Base-by-base conservation (phyloP, 352 stramenopile species). In the Globisporangium polare region DNA sequence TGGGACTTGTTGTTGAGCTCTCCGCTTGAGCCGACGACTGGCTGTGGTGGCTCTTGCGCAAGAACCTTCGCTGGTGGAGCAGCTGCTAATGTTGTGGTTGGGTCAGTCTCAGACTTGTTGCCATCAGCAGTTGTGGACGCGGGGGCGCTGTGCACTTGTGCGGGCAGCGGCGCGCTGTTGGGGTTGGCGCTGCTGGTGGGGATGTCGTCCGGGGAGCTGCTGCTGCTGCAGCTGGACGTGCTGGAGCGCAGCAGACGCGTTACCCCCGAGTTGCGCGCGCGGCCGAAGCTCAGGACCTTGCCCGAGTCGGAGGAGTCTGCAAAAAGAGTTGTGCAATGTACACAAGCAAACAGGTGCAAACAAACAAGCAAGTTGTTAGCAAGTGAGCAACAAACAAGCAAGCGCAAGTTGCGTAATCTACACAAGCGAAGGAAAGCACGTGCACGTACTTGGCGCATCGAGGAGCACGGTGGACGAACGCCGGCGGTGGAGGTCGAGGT, bases 241-340 rank as follows among this genome's bases (percentile, higher is more conserved):
- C 62, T 77, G 3, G 76, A 78, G 18, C 80, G 79, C 18, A 88
- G 59, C 17, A 91, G 60, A 0, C 82, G 79, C 26, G 80, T 83
- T 10, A 91, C 76, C 27, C 82, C 82, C 39, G 82, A 89, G 50
- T 83, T 80, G 27, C 78, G 69, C 7, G 78, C 70, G 29, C 79
- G 78, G 4, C 78, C 68, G 50, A 85, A 85, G 33, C 77, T 88
- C 12, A 72, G 74, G 6, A 70, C 33, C 26, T 86, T 85, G 5
- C 79, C 67, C 12, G 68, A 63, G 35, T 91, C 78, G 0, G 69
- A 72, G 0, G 78, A 83, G 12, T 69, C 78, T 89, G 37, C 10
- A 41, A 17, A 18, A 51, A 33, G 22, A 47, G 42, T 47, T 47
- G 20, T 20, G 18, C 10, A 24, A 17, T 47, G 9, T 10, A 18